A percentile compares a stretch with the other conserved stretches of the same genome.
Evolutionary conservation across 768 basidiomycete species (phyloP).

Genomic region (Panaeolus papilionaceus): DNA sequence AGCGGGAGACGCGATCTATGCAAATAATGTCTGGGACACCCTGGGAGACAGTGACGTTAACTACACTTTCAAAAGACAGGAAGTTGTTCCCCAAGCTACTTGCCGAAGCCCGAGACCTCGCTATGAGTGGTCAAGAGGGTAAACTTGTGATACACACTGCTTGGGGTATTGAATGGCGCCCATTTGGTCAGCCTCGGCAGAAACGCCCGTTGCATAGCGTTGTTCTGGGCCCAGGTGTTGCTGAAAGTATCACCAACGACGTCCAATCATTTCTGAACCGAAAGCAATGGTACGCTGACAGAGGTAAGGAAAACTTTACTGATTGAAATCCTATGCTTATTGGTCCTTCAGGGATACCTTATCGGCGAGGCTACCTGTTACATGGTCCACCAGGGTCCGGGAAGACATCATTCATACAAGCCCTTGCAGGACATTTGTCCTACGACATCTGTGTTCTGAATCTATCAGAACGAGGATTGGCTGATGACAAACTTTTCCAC

Average conservation of each 20-base stretch:
- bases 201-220: conserved; percentile 91
- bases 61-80: conserved; percentile 89
- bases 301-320: conserved; percentile 62
- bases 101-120: conserved; percentile 88
- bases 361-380: conserved; percentile 92
- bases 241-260: conserved; percentile 85
- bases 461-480: conserved; percentile 93
- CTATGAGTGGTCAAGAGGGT: conserved; percentile 86
- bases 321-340: conserved; percentile 15
- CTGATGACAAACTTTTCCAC: conserved; percentile 96
- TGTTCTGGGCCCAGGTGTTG: conserved; percentile 81
- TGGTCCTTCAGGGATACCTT: conserved; percentile 81
- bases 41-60: conserved; percentile 97
- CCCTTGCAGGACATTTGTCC: conserved; percentile 87
- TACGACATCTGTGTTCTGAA: conserved; percentile 98
- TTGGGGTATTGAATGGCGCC: conserved; percentile 96
- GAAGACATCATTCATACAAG: conserved; percentile 98
- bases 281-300: conserved; percentile 93
- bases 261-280: conserved; percentile 82
- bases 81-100: conserved; percentile 80
- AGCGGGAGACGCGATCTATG: conserved; percentile 92
- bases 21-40: conserved; percentile 90
- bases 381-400: conserved; percentile 98
- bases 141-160: conserved; percentile 96
- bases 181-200: conserved; percentile 90